Evolutionary conservation across 768 basidiomycete genomes (phyloP).

Genomic region (Serpula lacrymans): DNA sequence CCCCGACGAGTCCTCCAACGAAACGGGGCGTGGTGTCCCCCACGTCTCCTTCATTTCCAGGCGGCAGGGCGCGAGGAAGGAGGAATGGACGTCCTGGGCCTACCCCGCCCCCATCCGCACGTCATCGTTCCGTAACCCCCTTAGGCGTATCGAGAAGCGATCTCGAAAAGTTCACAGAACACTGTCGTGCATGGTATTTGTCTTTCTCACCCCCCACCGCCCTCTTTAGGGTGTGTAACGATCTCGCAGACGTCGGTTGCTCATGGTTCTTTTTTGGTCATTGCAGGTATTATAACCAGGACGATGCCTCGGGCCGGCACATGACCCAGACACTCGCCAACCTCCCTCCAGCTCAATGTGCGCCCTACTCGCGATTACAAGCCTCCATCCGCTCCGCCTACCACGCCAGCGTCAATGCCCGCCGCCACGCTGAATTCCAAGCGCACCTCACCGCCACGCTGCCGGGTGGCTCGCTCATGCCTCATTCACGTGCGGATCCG

Average conservation of each 20-base stretch:
- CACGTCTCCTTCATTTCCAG: slow-evolving; percentile 52
- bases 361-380: slow-evolving; percentile 83
- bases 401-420: slow-evolving; percentile 74
- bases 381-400: slow-evolving; percentile 83
- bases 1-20: slow-evolving; percentile 53
- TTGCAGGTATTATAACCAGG: slow-evolving; percentile 79
- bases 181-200: slow-evolving; percentile 74
- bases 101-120: slow-evolving; percentile 54
- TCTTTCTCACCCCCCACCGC: too few species aligned
- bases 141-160: slow-evolving; percentile 63
- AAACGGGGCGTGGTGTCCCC: slow-evolving; percentile 46
- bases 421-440: slow-evolving; percentile 79
- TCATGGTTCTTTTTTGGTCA: slow-evolving; percentile 9
- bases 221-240: background rate
- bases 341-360: slow-evolving; percentile 79
- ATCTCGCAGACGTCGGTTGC: too few species aligned
- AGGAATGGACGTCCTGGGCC: slow-evolving; percentile 45
- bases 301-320: slow-evolving; percentile 69
- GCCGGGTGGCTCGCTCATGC: slow-evolving; percentile 76
- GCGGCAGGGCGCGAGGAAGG: slow-evolving; percentile 45
- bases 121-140: slow-evolving; percentile 69
- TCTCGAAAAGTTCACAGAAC: slow-evolving; percentile 73
- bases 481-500: slow-evolving; percentile 69
- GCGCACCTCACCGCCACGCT: slow-evolving; percentile 78
- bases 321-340: slow-evolving; percentile 84